Evolutionary conservation across 495 filamentous ascomycete species (phyloP).

Genomic region (Xylaria castorea): DNA sequence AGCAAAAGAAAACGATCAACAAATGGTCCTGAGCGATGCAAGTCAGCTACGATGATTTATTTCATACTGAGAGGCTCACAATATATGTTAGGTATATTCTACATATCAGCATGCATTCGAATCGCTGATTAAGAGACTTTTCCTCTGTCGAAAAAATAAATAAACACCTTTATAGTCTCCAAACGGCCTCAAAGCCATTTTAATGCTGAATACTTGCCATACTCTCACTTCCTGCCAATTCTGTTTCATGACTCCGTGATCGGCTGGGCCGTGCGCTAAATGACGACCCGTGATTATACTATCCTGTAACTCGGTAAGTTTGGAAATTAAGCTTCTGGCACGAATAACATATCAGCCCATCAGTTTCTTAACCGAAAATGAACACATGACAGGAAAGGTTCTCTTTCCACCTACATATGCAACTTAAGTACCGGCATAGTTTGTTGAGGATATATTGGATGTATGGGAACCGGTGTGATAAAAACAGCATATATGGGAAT

Average conservation of each 20-base stretch:
- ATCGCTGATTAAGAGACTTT: background rate
- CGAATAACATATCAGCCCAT: background rate
- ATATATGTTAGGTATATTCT: too few species aligned
- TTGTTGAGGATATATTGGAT: background rate
- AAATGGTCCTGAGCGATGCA: too few species aligned
- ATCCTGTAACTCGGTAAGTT: slow-evolving; percentile 1
- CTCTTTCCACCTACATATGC: background rate
- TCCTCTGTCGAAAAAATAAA: background rate
- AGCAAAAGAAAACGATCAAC: background rate
- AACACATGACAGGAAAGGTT: background rate
- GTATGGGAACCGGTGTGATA: background rate
- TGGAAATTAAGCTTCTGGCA: background rate
- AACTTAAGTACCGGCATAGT: background rate
- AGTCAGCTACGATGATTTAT: background rate
- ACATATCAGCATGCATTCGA: too few species aligned
- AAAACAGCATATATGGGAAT: background rate
- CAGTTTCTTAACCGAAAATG: background rate
- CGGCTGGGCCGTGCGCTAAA: background rate
- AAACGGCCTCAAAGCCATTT: background rate
- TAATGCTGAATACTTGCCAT: background rate
- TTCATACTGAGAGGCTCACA: background rate
- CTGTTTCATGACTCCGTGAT: slow-evolving; percentile 11
- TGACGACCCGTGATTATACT: background rate
- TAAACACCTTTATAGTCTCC: background rate
- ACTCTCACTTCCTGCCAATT: background rate